Base-by-base conservation (phyloP, 805 yeast genomes). In the Wickerhamomyces alni region DNA sequence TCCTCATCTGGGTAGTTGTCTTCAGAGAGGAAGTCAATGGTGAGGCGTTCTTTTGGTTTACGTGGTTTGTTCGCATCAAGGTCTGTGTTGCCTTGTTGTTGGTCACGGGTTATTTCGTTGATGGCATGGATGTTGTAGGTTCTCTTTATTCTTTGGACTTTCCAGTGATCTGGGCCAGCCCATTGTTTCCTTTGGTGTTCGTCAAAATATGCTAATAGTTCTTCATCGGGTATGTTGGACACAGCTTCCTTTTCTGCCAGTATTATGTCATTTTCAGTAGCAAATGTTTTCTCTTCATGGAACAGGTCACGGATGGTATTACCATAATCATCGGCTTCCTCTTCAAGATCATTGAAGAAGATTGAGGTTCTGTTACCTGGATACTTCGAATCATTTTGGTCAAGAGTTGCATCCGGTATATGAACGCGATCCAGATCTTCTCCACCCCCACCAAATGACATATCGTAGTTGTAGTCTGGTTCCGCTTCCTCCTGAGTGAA, bases 111-210 rank as follows among this genome's bases (percentile, higher is more conserved):
- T 24, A 13, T 11, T 16, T 30, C 39, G 10, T 27, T 16, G 5
- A n/a, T 41, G 38, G 32, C 18, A 13, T 39, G 27, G 9, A 39
- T n/a, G 16, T 45, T 49, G 66, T 66, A 30, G 2, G 25, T n/a
- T 16, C 32, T 47, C 52, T 76, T 81, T 33, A 82, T 58, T 21
- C 76, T 74, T 27, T 72, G 65, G 17, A 91, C 82, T 59, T 82
- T 84, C 97, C 97, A 91, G 62, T 87, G 93, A 50, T 86, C 91
- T 12, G 91, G 84, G 4, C 97, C 97, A 28, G 95, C 75, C 96
- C 97, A 89, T 54, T 79, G 83, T 17, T 58, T 59, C 41, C 71
- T 72, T 59, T 86, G 69, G 16, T 76, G 70, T 39, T 77, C 79
- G 54, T 88, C 96, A 59, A 87, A 87, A 57, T 87, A 82, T 3